phyloP scores from a whole-genome alignment of 768 basidiomycete species.

The Boletus subparvulus region DNA sequence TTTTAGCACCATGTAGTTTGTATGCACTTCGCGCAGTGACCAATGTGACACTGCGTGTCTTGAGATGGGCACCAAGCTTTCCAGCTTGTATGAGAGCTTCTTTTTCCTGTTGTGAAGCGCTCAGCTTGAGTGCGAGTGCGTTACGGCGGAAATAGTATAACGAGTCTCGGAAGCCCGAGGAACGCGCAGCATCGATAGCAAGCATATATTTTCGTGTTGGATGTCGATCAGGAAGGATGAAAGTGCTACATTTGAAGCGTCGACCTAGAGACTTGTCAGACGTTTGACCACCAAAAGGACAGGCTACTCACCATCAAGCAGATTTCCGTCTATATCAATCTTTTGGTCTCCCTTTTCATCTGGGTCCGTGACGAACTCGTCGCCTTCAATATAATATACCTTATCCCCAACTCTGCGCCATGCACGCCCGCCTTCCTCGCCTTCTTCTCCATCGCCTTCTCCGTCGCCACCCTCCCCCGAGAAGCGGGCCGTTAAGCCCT shows the following conservation, averaged over 20 bases:
- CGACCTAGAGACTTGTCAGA: constrained; percentile 53
- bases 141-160: constrained; percentile 98
- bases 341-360: constrained; percentile 90
- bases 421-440: constrained; percentile 53
- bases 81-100: constrained; percentile 88
- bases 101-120: constrained; percentile 87
- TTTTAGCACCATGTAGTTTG: constrained; percentile 92
- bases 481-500: constrained; percentile 28
- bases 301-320: constrained; percentile 71
- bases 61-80: constrained; percentile 84
- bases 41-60: constrained; percentile 90
- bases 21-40: constrained; percentile 90
- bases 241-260: constrained; percentile 85
- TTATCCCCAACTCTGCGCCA: constrained; percentile 74
- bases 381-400: constrained; percentile 77
- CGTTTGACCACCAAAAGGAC: not conserved
- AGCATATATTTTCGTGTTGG: constrained; percentile 88
- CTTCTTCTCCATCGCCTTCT: constrained; percentile 41
- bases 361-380: constrained; percentile 83
- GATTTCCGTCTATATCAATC: constrained; percentile 79
- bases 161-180: constrained; percentile 94
- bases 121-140: constrained; percentile 85
- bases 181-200: constrained; percentile 95
- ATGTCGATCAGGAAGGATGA: constrained; percentile 81
- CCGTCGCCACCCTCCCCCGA: constrained; percentile 38